Percentiles rank a stretch among this genome's conserved stretches.
Conservation (phyloP, 768 basidiomycete genomes). For the Guyanaporus albipodus region DNA sequence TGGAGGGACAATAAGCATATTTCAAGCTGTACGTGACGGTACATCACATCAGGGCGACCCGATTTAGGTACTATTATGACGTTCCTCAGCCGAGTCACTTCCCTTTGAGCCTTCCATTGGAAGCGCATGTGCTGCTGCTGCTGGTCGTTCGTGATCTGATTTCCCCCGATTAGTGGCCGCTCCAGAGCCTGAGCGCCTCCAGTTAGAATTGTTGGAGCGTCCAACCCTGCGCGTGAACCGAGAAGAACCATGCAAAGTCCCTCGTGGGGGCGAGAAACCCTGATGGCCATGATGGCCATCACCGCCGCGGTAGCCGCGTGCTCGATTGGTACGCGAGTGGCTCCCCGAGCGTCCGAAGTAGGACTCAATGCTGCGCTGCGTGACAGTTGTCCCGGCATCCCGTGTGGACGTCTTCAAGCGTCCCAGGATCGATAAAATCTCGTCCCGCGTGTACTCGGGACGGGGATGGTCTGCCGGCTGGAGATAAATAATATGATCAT, state of each 20-base stretch:
- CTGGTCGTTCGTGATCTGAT: constrained; percentile 17
- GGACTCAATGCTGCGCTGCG: constrained; percentile 5
- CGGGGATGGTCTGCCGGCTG: constrained; percentile 36
- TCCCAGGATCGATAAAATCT: constrained; percentile 48
- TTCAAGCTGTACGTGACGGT: constrained; percentile 19
- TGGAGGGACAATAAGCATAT: constrained; percentile 18
- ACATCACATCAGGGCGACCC: constrained; percentile 14
- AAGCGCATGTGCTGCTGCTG: constrained; percentile 7
- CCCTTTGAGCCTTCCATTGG: constrained; percentile 26
- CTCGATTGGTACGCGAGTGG: constrained; percentile 9
- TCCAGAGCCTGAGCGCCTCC: constrained; percentile 17
- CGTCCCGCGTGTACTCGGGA: constrained; percentile 47
- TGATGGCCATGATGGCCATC: constrained; percentile 15
- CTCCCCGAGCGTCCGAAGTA: constrained; percentile 8
- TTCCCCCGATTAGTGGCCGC: constrained; percentile 11
- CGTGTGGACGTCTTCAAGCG: constrained; percentile 38
- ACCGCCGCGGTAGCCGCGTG: constrained; percentile 21
- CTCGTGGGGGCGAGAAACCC: constrained; percentile 10
- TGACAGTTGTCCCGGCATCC: constrained; percentile 9
- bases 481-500: constrained; percentile 51
- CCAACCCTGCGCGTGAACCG: constrained; percentile 15
- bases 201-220: constrained; percentile 12
- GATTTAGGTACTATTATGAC: constrained; percentile 22
- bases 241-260: constrained; percentile 12
- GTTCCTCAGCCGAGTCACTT: constrained; percentile 16